Conservation (phyloP, 805 yeast species). For the Candida piceae region DNA sequence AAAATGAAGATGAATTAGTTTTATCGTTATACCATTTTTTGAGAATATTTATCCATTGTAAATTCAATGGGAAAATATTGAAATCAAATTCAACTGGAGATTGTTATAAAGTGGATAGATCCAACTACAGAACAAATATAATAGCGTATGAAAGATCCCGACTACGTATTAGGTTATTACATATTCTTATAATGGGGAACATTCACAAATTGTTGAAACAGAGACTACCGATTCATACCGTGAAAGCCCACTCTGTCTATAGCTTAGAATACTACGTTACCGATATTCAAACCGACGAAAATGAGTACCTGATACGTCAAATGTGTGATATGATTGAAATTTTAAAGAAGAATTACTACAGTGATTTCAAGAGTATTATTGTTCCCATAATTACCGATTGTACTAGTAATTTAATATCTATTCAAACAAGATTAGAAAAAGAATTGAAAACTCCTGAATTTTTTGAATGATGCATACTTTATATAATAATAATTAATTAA, state of each 20-base stretch:
- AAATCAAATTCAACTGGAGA: background rate
- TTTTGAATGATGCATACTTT: too few species aligned
- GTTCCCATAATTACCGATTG: slow-evolving; percentile 22
- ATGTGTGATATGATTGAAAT: slow-evolving; percentile 5
- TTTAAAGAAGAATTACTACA: slow-evolving; percentile 16
- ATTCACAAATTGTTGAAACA: background rate
- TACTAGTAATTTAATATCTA: slow-evolving; percentile 9
- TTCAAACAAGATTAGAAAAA: slow-evolving; percentile 14
- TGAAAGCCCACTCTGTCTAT: background rate
- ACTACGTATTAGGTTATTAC: slow-evolving; percentile 16
- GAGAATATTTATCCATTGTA: slow-evolving; percentile 6
- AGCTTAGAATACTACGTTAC: background rate
- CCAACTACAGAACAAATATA: slow-evolving; percentile 6
- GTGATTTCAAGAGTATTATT: slow-evolving; percentile 9
- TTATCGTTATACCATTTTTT: slow-evolving; percentile 9
- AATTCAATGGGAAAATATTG: slow-evolving; percentile 3
- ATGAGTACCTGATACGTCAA: slow-evolving; percentile 10
- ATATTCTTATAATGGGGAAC: slow-evolving; percentile 15
- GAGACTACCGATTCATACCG: background rate
- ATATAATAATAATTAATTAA: background rate
- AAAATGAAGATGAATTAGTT: slow-evolving; percentile 2
- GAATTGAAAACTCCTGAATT: slow-evolving; percentile 14
- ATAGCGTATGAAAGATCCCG: slow-evolving; percentile 7
- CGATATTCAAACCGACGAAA: slow-evolving; percentile 3
- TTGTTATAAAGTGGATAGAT: background rate